Percentiles rank a stretch among this genome's conserved stretches.
Evolutionary conservation across 345 rosid species (phyloP).

Genomic region (Salix suchowensis): DNA sequence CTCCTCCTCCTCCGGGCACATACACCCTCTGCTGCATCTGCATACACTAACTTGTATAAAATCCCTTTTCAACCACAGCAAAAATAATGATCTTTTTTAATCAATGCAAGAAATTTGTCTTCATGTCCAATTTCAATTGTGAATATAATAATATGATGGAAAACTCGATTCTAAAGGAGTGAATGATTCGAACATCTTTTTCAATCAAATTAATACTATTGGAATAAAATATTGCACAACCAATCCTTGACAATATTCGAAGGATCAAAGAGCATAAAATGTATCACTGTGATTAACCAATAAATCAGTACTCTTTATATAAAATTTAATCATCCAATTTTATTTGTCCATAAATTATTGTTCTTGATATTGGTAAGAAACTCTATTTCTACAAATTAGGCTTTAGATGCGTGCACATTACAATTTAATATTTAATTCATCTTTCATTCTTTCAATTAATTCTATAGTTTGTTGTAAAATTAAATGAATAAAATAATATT

Average conservation of each 20-base stretch:
- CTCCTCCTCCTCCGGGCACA: conserved; percentile 11
- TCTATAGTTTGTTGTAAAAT: neutral
- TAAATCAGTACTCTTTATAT: neutral
- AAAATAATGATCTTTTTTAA: neutral
- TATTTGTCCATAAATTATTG: neutral
- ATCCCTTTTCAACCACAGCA: neutral
- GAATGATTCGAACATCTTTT: neutral
- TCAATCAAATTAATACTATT: neutral
- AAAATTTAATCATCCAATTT: neutral
- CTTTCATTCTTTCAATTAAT: neutral
- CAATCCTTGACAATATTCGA: neutral
- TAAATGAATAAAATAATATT: neutral
- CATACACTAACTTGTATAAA: neutral
- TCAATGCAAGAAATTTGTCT: neutral
- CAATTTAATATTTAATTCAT: neutral
- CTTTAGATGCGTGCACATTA: neutral
- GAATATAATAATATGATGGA: neutral
- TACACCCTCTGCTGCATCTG: conserved; percentile 30
- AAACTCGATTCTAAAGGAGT: neutral
- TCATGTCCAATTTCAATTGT: neutral
- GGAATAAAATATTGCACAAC: neutral
- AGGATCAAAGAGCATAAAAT: neutral
- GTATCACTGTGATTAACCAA: neutral
- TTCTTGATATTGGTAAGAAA: neutral
- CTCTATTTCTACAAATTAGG: neutral